Base-by-base conservation (phyloP, 208 protist species). In the Trypanosoma vivax region DNA sequence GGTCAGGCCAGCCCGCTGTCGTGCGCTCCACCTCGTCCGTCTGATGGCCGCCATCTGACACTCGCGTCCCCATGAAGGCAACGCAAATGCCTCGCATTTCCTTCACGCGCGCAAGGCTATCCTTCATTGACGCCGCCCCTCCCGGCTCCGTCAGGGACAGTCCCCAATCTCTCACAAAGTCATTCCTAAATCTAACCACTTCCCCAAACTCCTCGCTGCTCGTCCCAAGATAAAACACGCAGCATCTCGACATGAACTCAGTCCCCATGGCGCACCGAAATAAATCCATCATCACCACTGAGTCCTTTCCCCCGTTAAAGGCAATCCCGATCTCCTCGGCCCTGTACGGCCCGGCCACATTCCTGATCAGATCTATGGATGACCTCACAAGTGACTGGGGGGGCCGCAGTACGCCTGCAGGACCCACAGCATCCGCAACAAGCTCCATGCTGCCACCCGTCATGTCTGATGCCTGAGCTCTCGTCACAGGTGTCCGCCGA, bases 251-350 rank as follows among this genome's bases (percentile, higher is more conserved):
- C 16, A 89, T 30, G 7, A 54, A 28, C 9, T 80, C 77, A 11
- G 59, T 5, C 1, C 73, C 68, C 13, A 94, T 38, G 6, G 60
- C 70, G 7, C 62, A 52, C 2, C 59, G 41, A 30, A 90, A 37
- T 23, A 96, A 69, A 57, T 93, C 77, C 54, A 94, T 49, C 61
- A 94, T 79, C 16, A 90, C 82, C 1, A 94, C 83, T 39, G 76
- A 84, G 65, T 96, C 90, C 38, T 96, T 96, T 7, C 90, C 90
- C 14, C 82, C 90, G 50, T 96, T 96, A 57, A 96, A 96, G 28
- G 81, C 80, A 51, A 96, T 60, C 18, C 78, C 79, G 50, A 96
- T 88, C 5, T 75, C 42, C 4, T 88, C 47, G 5, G 60, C 49
- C 2, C 53, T 61, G 45, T 72, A 77, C 25, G 50, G 31, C 0